Percentiles rank a stretch among this genome's conserved stretches.
These are phyloP conservation scores for Kurtzmaniella cleridarum DNA, from an alignment of 805 yeast genomes.

Conservation along the genomic window DNA sequence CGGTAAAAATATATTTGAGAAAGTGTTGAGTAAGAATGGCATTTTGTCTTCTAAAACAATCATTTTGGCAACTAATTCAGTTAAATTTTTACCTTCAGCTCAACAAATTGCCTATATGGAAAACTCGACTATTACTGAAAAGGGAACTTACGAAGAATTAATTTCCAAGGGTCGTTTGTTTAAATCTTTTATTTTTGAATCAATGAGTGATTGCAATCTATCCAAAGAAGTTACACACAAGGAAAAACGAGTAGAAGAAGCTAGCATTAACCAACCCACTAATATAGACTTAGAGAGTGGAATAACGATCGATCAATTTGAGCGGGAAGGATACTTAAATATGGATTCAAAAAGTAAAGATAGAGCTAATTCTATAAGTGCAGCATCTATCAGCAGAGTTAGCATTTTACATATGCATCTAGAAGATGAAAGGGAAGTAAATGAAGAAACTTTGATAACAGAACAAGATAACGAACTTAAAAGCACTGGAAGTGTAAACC, in stretches of 20 bases:
- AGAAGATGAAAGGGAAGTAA: slow-evolving; percentile 12
- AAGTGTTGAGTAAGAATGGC: slow-evolving; percentile 27
- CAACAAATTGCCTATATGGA: slow-evolving; percentile 26
- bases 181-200: no score
- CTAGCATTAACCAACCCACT: slow-evolving; percentile 3
- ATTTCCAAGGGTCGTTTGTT: slow-evolving; percentile 33
- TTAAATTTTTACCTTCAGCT: slow-evolving; percentile 31
- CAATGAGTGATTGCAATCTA: slow-evolving; percentile 11
- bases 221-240: slow-evolving; percentile 24
- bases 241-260: slow-evolving; percentile 8
- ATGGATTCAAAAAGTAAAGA: slow-evolving; percentile 11
- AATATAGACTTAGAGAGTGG: slow-evolving; percentile 9
- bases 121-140: slow-evolving; percentile 26
- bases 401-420: slow-evolving; percentile 31
- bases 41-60: slow-evolving; percentile 29
- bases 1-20: slow-evolving; percentile 27
- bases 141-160: slow-evolving; percentile 48
- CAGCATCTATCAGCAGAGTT: slow-evolving; percentile 14
- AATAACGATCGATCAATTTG: slow-evolving; percentile 11
- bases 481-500: slow-evolving; percentile 23
- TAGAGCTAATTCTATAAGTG: slow-evolving; percentile 6
- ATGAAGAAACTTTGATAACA: not conserved
- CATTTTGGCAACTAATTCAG: slow-evolving; percentile 35
- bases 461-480: slow-evolving; percentile 31
- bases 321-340: slow-evolving; percentile 5